These are phyloP conservation scores for Taphrina pruni DNA, from an alignment of 1,139 yeast species.

Conservation along the genomic window DNA sequence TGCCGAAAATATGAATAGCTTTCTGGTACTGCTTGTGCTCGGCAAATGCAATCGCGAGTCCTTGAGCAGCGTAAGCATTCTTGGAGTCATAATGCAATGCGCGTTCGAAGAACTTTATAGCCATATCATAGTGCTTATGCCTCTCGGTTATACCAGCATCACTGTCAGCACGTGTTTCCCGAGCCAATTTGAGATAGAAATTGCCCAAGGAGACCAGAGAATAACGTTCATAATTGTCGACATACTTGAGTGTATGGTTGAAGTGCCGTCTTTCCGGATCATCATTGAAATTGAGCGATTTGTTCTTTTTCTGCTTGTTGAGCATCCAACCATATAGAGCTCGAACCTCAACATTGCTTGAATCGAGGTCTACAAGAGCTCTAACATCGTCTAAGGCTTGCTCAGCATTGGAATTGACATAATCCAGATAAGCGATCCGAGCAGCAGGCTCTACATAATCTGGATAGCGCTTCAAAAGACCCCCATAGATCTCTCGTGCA, in stretches of 20 bases:
- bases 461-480: constrained; percentile 66
- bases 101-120: constrained; percentile 87
- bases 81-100: constrained; percentile 81
- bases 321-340: constrained; percentile 93
- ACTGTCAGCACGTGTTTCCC: constrained; percentile 65
- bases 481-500: constrained; percentile 62
- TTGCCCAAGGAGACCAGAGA: constrained; percentile 91
- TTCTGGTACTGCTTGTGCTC: constrained; percentile 75
- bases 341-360: constrained; percentile 77
- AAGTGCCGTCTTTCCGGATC: constrained; percentile 75
- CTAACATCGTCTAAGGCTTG: constrained; percentile 63
- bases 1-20: constrained; percentile 75
- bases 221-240: constrained; percentile 81
- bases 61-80: constrained; percentile 97
- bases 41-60: constrained; percentile 90
- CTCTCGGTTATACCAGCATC: constrained; percentile 69
- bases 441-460: constrained; percentile 62
- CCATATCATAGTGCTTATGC: constrained; percentile 80
- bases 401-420: constrained; percentile 51
- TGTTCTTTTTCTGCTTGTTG: constrained; percentile 62
- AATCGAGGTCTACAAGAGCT: constrained; percentile 60
- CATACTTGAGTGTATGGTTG: constrained; percentile 79
- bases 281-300: constrained; percentile 53
- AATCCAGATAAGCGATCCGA: constrained; percentile 41
- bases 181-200: constrained; percentile 79